These are phyloP conservation scores for Amanita molliuscula DNA, from an alignment of 768 basidiomycete species.

Conservation along the genomic window DNA sequence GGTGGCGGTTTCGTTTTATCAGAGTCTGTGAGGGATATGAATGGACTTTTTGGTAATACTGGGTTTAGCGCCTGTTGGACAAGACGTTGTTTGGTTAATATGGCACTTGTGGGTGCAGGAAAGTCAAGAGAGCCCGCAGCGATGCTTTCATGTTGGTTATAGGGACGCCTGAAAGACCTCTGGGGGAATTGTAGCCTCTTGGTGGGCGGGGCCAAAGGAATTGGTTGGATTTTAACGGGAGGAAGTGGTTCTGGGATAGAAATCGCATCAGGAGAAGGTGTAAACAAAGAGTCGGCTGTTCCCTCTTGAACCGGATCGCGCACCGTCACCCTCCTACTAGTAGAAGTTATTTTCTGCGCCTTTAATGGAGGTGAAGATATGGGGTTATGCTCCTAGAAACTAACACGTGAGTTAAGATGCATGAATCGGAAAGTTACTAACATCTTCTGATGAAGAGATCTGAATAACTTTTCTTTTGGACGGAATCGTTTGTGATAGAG, in stretches of 20 bases:
- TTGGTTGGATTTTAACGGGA: slow-evolving; percentile 6
- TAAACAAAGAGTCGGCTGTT: neutral
- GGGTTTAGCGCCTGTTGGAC: slow-evolving; percentile 28
- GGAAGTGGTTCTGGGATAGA: slow-evolving; percentile 6
- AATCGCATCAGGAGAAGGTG: slow-evolving; percentile 1
- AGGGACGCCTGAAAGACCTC: slow-evolving; percentile 11
- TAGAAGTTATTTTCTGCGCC: neutral
- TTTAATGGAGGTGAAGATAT: neutral
- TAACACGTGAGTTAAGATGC: neutral
- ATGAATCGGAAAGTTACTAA: neutral
- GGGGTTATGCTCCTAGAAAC: neutral
- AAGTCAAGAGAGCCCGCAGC: slow-evolving; percentile 9
- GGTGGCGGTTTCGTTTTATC: slow-evolving; percentile 3
- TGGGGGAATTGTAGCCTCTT: slow-evolving; percentile 6
- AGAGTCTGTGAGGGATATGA: slow-evolving; percentile 6
- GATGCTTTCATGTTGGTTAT: slow-evolving; percentile 16
- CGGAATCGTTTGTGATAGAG: slow-evolving; percentile 3
- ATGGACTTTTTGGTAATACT: slow-evolving; percentile 23
- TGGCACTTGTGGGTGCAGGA: slow-evolving; percentile 20
- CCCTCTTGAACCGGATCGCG: neutral
- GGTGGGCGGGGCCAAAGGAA: slow-evolving; percentile 7
- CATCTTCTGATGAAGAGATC: neutral
- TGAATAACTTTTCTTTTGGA: slow-evolving; percentile 1
- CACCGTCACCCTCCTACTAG: neutral
- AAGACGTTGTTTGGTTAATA: slow-evolving; percentile 43